phyloP scores from a whole-genome alignment of 805 yeast species.

The Schizosaccharomyces japonicus region DNA sequence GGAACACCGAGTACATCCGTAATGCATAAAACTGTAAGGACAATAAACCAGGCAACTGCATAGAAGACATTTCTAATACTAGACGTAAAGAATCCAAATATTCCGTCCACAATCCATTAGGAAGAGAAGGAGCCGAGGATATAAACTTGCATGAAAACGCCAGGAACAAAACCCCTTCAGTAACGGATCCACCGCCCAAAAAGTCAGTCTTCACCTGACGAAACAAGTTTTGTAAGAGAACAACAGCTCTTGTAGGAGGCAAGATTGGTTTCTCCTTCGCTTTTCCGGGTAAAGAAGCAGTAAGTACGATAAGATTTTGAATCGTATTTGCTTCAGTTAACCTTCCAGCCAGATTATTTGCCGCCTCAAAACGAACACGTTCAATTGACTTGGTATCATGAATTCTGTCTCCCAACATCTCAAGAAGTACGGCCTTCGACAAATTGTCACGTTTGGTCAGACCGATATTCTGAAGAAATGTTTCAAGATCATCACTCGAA shows the following conservation, averaged over 20 bases:
- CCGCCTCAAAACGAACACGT: background rate
- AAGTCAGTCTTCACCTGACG: too few species aligned
- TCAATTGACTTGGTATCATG: background rate
- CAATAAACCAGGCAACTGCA: background rate
- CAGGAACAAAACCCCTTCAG: background rate
- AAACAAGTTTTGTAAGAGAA: background rate
- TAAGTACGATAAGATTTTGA: background rate
- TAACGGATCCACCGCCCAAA: too few species aligned
- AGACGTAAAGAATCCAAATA: background rate
- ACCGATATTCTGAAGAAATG: too few species aligned
- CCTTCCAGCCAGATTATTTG: background rate
- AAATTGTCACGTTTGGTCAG: too few species aligned
- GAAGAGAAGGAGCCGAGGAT: background rate
- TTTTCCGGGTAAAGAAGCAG: background rate
- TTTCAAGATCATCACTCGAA: too few species aligned
- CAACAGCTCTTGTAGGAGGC: background rate
- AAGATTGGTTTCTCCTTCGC: background rate
- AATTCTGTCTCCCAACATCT: too few species aligned
- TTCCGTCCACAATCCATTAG: background rate
- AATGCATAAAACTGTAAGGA: background rate
- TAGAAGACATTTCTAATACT: background rate
- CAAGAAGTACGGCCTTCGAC: too few species aligned
- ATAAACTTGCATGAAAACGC: background rate
- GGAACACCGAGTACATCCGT: background rate
- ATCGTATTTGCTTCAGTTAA: background rate